phyloP scores from a whole-genome alignment of 2,329 filamentous ascomycete genomes.

The Fusarium robinianum region DNA sequence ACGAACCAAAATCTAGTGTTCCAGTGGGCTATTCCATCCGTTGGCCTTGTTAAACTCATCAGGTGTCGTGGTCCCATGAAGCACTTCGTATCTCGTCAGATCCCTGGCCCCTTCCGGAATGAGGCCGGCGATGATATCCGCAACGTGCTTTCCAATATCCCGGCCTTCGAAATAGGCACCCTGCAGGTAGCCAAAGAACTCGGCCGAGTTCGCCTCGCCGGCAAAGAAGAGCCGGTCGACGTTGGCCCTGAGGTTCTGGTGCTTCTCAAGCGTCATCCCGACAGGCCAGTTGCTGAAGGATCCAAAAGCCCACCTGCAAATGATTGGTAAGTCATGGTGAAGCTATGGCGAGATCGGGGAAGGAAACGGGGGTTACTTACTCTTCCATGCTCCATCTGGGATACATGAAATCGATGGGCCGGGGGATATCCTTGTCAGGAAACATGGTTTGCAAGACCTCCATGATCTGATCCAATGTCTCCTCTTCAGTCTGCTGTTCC shows the following conservation, averaged over 20 bases:
- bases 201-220: constrained; percentile 64
- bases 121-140: constrained; percentile 34
- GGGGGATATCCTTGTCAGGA: constrained; percentile 57
- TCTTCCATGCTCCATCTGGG: constrained; percentile 44
- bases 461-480: constrained; percentile 61
- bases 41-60: constrained; percentile 25
- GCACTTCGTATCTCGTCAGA: constrained; percentile 34
- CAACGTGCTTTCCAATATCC: constrained; percentile 52
- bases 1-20: too few relatives aligned
- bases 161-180: constrained; percentile 63
- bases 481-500: constrained; percentile 54
- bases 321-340: constrained; percentile 5
- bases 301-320: constrained; percentile 53
- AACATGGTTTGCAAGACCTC: constrained; percentile 65
- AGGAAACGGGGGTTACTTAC: constrained; percentile 14
- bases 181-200: constrained; percentile 70
- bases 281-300: constrained; percentile 72
- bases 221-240: constrained; percentile 65
- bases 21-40: too few relatives aligned
- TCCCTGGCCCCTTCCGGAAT: constrained; percentile 24
- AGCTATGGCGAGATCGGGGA: fast-evolving
- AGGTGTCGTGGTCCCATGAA: constrained; percentile 20
- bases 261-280: constrained; percentile 65
- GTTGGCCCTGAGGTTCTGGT: constrained; percentile 71
- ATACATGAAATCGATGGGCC: constrained; percentile 64